Percentiles rank a stretch among this genome's conserved stretches.
phyloP scores from a whole-genome alignment of 2,329 filamentous ascomycete species.

The Stemphylium lycopersici region DNA sequence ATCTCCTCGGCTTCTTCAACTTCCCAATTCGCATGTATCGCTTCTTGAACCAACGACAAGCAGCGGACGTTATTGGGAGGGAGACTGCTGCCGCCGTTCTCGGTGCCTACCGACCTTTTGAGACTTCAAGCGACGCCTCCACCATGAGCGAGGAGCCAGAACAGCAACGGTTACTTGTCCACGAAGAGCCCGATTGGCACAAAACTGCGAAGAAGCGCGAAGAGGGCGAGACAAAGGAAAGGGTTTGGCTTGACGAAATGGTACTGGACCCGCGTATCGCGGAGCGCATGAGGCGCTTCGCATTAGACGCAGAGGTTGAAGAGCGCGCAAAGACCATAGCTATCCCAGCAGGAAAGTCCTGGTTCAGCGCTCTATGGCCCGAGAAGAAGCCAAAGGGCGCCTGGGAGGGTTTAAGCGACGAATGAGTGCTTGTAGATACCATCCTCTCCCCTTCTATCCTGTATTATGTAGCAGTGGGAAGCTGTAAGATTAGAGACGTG shows the following conservation, averaged over 20 bases:
- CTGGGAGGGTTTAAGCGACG: conserved; percentile 43
- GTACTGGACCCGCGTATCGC: conserved; percentile 78
- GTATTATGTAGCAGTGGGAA: conserved; percentile 23
- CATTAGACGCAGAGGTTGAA: conserved; percentile 72
- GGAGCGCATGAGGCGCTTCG: conserved; percentile 79
- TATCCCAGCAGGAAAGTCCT: conserved; percentile 25
- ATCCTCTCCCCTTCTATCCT: conserved; percentile 27
- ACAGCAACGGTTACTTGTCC: conserved; percentile 67
- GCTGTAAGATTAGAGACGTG: conserved; percentile 37
- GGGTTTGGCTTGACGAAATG: conserved; percentile 76
- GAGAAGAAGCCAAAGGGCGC: conserved; percentile 41
- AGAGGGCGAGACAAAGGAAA: conserved; percentile 58
- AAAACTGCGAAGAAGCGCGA: conserved; percentile 71
- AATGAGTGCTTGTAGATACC: conserved; percentile 25
- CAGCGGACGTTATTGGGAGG: conserved; percentile 88
- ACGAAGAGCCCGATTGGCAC: conserved; percentile 83
- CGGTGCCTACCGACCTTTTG: conserved; percentile 57
- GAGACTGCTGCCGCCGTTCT: conserved; percentile 87
- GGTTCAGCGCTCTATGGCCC: conserved; percentile 41
- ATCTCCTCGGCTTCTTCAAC: conserved; percentile 90
- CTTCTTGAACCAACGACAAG: conserved; percentile 80
- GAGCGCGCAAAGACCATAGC: conserved; percentile 58
- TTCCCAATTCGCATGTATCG: conserved; percentile 85
- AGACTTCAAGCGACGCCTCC: conserved; percentile 30
- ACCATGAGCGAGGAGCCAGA: conserved; percentile 57